These are phyloP conservation scores for Vigna mungo DNA, from an alignment of 306 rosid genomes.

Conservation along the genomic window DNA sequence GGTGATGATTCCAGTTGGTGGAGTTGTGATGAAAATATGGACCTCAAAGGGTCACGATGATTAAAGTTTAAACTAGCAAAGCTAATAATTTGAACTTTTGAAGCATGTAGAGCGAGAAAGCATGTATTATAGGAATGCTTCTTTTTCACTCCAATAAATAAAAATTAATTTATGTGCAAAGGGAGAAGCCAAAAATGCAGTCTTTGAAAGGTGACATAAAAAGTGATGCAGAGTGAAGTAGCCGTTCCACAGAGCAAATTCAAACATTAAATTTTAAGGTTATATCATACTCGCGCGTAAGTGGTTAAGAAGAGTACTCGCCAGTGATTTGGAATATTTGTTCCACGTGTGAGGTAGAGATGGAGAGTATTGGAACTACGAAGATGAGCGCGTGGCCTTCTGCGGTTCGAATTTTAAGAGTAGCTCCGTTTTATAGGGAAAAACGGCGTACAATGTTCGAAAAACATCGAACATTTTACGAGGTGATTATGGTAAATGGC, in stretches of 20 bases:
- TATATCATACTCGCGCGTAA: slow-evolving; percentile 15
- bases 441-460: slow-evolving; percentile 30
- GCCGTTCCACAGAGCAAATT: slow-evolving; percentile 54
- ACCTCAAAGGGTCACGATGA: slow-evolving; percentile 44
- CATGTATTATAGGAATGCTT: not conserved
- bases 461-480: slow-evolving; percentile 21
- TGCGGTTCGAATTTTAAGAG: not conserved
- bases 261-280: not conserved
- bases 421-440: not conserved
- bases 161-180: slow-evolving; percentile 35
- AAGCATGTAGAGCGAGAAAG: slow-evolving; percentile 49
- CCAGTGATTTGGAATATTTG: not conserved
- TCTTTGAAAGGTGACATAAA: slow-evolving; percentile 46
- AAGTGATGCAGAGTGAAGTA: slow-evolving; percentile 49
- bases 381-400: not conserved
- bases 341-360: not conserved
- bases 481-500: not conserved
- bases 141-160: slow-evolving; percentile 40
- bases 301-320: slow-evolving; percentile 2
- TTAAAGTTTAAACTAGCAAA: slow-evolving; percentile 36
- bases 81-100: slow-evolving; percentile 49
- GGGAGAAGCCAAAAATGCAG: slow-evolving; percentile 46
- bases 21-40: slow-evolving; percentile 42
- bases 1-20: slow-evolving; percentile 38
- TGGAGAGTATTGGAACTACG: not conserved